phyloP scores from a whole-genome alignment of 768 basidiomycete genomes.

The Naganishia antarctica region DNA sequence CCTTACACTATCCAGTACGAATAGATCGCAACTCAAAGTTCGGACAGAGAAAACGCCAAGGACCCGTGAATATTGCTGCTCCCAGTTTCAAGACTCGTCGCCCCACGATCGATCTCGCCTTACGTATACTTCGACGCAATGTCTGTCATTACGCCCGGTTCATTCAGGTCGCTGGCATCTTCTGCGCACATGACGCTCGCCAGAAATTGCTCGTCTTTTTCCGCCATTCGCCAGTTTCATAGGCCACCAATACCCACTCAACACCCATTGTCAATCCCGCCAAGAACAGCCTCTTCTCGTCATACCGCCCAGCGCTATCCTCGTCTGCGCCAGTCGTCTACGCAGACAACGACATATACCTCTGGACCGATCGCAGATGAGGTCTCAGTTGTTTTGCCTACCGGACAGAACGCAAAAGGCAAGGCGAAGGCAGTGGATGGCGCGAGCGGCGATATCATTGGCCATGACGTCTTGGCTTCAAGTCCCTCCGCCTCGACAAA shows the following conservation, averaged over 20 bases:
- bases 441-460: slow-evolving; percentile 14
- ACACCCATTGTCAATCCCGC: neutral
- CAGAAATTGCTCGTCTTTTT: neutral
- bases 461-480: neutral
- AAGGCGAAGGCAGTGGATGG: slow-evolving; percentile 30
- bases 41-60: too few relatives aligned
- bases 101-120: too few relatives aligned
- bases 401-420: slow-evolving; percentile 23
- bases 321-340: slow-evolving; percentile 8
- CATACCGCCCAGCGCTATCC: slow-evolving; percentile 10
- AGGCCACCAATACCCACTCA: neutral
- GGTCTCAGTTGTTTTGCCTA: slow-evolving; percentile 18
- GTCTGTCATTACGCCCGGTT: neutral
- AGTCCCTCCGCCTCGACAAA: slow-evolving; percentile 18
- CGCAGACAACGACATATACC: neutral
- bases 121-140: neutral
- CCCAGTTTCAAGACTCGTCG: too few relatives aligned
- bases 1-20: too few relatives aligned
- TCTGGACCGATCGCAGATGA: slow-evolving; percentile 1
- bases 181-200: neutral
- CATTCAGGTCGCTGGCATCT: neutral
- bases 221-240: neutral
- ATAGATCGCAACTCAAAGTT: too few relatives aligned
- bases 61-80: too few relatives aligned
- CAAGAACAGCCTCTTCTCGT: neutral